Evolutionary conservation across 768 basidiomycete species (phyloP).

Genomic region (Candolleomyces eurysporus): DNA sequence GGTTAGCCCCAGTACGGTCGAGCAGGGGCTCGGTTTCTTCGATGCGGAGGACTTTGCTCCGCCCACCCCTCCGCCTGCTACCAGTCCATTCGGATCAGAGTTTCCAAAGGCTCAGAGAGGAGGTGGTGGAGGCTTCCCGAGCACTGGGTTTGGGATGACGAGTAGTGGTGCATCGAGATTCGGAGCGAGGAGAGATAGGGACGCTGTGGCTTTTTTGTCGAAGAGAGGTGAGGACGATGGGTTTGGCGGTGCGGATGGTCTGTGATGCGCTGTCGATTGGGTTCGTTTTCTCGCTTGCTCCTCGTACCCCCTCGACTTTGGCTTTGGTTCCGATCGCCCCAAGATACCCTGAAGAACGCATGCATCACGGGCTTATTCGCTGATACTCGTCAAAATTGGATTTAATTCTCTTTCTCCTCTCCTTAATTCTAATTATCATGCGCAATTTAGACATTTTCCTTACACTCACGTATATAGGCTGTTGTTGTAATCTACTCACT

Average conservation of each 20-base stretch:
- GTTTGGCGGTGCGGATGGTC: background rate
- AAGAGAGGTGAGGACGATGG: background rate
- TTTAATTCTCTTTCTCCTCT: too few species aligned
- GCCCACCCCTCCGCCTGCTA: background rate
- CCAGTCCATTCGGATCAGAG: too few species aligned
- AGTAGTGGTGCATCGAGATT: background rate
- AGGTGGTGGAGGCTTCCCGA: conserved; percentile 3
- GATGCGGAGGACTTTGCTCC: conserved; percentile 28
- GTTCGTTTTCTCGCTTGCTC: background rate
- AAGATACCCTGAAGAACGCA: too few species aligned
- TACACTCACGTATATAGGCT: too few species aligned
- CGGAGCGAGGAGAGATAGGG: background rate
- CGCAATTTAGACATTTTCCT: too few species aligned
- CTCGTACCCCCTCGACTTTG: too few species aligned
- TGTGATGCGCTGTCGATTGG: background rate
- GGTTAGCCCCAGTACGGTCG: conserved; percentile 28
- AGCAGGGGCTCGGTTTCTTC: conserved; percentile 33
- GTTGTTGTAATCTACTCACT: too few species aligned
- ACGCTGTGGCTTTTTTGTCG: background rate
- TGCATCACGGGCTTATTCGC: too few species aligned
- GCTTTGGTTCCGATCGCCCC: too few species aligned
- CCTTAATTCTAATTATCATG: too few species aligned
- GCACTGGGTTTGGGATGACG: conserved; percentile 6
- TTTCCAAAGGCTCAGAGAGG: background rate
- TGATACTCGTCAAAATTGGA: too few species aligned